Conservation (phyloP, 257 asterid genomes). For the Scutellaria minor region DNA sequence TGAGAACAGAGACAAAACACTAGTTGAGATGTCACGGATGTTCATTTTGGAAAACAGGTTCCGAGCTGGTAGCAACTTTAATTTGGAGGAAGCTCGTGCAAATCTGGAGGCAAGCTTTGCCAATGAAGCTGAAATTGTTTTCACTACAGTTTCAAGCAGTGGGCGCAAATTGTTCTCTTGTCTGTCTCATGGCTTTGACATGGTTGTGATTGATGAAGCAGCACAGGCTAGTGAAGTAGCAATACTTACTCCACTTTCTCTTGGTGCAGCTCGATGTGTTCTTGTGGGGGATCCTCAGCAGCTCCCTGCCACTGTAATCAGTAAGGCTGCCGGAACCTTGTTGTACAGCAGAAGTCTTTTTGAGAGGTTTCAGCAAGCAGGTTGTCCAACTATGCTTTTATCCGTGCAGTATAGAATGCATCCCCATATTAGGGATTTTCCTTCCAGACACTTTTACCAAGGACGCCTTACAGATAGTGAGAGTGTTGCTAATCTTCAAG, state of each 20-base stretch:
- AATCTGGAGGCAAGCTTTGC: slow-evolving; percentile 98
- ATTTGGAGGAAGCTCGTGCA: slow-evolving; percentile 98
- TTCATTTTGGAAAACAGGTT: slow-evolving; percentile 81
- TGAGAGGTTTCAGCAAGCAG: slow-evolving; percentile 97
- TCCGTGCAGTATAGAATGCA: slow-evolving; percentile 99
- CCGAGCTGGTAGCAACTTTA: slow-evolving; percentile 76
- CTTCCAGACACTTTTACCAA: slow-evolving; percentile 94
- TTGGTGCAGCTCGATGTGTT: slow-evolving; percentile 98
- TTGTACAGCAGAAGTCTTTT: slow-evolving; percentile 95
- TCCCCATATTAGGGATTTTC: slow-evolving; percentile 93
- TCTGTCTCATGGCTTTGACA: slow-evolving; percentile 94
- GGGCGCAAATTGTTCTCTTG: slow-evolving; percentile 96
- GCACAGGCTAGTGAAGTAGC: slow-evolving; percentile 99
- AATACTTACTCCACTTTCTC: slow-evolving; percentile 88
- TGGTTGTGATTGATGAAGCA: slow-evolving; percentile 99
- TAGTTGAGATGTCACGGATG: slow-evolving; percentile 95
- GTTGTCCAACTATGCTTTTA: slow-evolving; percentile 95
- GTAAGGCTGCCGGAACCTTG: slow-evolving; percentile 99
- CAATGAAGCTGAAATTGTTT: slow-evolving; percentile 95
- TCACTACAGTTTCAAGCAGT: slow-evolving; percentile 96
- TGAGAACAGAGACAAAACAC: slow-evolving; percentile 83
- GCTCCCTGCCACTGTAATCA: slow-evolving; percentile 99
- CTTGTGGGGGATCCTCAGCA: slow-evolving; percentile 99
- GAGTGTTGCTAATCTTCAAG: slow-evolving; percentile 74
- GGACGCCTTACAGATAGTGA: slow-evolving; percentile 97